phyloP scores from a whole-genome alignment of 2,329 filamentous ascomycete genomes.

The Aspergillus fumigatus region DNA sequence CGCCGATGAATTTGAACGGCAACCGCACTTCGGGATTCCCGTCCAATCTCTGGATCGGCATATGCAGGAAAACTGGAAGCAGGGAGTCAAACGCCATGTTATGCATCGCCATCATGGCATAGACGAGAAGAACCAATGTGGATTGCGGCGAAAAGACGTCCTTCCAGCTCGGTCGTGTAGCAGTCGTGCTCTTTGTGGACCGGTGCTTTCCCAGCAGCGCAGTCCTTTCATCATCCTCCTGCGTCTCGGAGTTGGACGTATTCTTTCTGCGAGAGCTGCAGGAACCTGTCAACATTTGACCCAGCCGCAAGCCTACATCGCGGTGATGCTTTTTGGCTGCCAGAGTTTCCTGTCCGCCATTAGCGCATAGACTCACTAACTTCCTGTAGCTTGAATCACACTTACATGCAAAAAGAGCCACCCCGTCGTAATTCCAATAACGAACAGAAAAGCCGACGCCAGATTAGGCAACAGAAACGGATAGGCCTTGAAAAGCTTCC shows the following conservation, averaged over 20 bases:
- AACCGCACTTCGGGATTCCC: conserved; percentile 56
- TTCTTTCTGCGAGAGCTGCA: conserved; percentile 26
- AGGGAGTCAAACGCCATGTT: conserved; percentile 81
- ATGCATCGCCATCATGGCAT: conserved; percentile 77
- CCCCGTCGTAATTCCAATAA: conserved; percentile 69
- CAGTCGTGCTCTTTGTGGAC: conserved; percentile 11
- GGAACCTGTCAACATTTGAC: conserved; percentile 56
- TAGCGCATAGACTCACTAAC: background rate
- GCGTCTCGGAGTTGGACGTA: conserved; percentile 6
- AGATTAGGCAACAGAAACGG: conserved; percentile 85
- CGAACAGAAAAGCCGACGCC: conserved; percentile 69
- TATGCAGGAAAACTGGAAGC: conserved; percentile 83
- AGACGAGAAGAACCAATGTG: conserved; percentile 67
- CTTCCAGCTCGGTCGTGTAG: conserved; percentile 41
- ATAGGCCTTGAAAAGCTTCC: conserved; percentile 65
- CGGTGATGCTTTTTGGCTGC: conserved; percentile 61
- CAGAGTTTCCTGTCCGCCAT: conserved; percentile 65
- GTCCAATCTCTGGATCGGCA: conserved; percentile 54
- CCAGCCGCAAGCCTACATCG: conserved; percentile 74
- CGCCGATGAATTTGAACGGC: conserved; percentile 77
- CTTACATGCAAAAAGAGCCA: conserved; percentile 69
- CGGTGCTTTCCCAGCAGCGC: conserved; percentile 27
- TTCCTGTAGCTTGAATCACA: conserved; percentile 39
- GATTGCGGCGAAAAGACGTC: conserved; percentile 74
- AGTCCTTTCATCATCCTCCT: conserved; percentile 26